A percentile compares a stretch with the other conserved stretches of the same genome.
phyloP scores from a whole-genome alignment of 495 filamentous ascomycete species.

The Penicillium pulvis region DNA sequence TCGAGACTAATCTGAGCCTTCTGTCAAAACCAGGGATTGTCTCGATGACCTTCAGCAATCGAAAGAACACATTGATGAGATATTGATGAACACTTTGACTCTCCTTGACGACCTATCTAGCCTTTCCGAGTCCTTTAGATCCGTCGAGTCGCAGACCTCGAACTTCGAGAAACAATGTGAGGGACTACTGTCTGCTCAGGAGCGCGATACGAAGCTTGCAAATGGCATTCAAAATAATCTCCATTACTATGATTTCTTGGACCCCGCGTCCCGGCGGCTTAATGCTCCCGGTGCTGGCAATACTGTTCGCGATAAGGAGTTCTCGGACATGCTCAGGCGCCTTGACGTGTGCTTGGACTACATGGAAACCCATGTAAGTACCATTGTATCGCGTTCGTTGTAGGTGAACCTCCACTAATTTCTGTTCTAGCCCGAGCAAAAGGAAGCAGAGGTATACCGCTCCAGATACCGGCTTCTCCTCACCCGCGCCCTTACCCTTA shows the following conservation, averaged over 20 bases:
- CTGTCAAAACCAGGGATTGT: conserved; percentile 57
- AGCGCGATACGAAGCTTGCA: conserved; percentile 70
- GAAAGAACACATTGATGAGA: conserved; percentile 74
- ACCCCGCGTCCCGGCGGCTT: conserved; percentile 83
- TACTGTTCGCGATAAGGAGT: conserved; percentile 77
- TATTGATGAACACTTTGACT: conserved; percentile 73
- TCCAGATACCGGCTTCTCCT: conserved; percentile 69
- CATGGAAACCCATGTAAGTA: conserved; percentile 78
- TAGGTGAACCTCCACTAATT: conserved; percentile 17
- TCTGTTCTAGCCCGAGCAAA: conserved; percentile 66
- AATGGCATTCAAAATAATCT: conserved; percentile 82
- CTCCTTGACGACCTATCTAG: conserved; percentile 72
- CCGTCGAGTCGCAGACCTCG: conserved; percentile 87
- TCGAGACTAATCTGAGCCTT: conserved; percentile 15
- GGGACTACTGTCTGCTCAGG: conserved; percentile 76
- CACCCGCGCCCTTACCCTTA: conserved; percentile 74
- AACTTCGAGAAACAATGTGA: conserved; percentile 91
- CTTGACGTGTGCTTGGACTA: conserved; percentile 88
- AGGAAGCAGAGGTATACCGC: conserved; percentile 80
- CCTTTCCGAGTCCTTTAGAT: conserved; percentile 78
- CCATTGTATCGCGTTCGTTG: neutral
- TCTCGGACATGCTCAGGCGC: conserved; percentile 80
- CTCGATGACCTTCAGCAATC: conserved; percentile 78
- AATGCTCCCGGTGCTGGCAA: conserved; percentile 90
- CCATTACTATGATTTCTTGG: conserved; percentile 88